Conservation (phyloP, 2,329 filamentous ascomycete species). For the Celoporthe dispersa region DNA sequence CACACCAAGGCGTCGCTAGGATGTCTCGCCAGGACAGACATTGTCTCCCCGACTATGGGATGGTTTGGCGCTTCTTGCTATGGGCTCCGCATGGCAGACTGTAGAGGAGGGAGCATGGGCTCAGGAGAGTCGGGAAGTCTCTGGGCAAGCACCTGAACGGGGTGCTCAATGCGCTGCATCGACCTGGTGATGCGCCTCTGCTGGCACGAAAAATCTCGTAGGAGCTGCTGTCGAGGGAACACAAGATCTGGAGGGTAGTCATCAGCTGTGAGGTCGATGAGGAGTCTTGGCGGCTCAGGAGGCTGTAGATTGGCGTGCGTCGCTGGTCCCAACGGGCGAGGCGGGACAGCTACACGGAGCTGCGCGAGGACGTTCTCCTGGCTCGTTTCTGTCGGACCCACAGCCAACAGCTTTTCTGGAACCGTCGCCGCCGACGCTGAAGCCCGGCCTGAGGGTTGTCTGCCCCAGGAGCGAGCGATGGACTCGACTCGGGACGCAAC, state of each 20-base stretch:
- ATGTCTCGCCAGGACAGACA: not conserved
- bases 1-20: not conserved
- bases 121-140: not conserved
- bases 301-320: not conserved
- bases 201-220: not conserved
- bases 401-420: not conserved
- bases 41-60: not conserved
- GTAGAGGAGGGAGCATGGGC: not conserved
- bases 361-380: not conserved
- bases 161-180: not conserved
- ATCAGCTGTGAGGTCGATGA: slow-evolving; percentile 1
- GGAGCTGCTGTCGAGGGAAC: not conserved
- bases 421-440: not conserved
- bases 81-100: not conserved
- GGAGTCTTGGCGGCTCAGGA: not conserved
- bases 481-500: slow-evolving; percentile 31
- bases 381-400: not conserved
- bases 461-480: slow-evolving; percentile 32
- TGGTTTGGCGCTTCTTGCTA: not conserved
- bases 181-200: not conserved
- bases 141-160: not conserved
- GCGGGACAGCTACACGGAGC: not conserved
- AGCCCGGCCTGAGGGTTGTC: not conserved
- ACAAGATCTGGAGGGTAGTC: not conserved
- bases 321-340: not conserved